Percentiles rank a stretch among this genome's conserved stretches.
Conservation (phyloP, 2,329 filamentous ascomycete species). For the Talaromyces sp. region DNA sequence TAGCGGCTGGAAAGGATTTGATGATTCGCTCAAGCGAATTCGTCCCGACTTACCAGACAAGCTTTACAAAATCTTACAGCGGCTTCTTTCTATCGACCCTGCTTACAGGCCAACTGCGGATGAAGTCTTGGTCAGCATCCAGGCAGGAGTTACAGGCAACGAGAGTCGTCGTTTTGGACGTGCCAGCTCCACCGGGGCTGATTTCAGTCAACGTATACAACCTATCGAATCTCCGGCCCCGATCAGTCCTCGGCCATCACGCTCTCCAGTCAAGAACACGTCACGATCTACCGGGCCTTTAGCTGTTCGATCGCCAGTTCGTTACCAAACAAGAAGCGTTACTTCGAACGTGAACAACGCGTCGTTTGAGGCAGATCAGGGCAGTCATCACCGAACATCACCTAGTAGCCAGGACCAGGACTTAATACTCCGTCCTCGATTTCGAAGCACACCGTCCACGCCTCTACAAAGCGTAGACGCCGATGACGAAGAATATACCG, state of each 20-base stretch:
- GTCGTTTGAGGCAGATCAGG: not conserved
- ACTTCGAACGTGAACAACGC: not conserved
- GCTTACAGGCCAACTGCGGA: constrained; percentile 74
- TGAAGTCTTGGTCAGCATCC: constrained; percentile 77
- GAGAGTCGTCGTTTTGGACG: constrained; percentile 41
- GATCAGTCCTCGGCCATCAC: constrained; percentile 26
- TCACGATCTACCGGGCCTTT: constrained; percentile 7
- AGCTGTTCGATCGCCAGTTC: constrained; percentile 10
- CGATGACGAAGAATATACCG: constrained; percentile 17
- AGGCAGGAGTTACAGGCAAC: constrained; percentile 57
- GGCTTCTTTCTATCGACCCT: constrained; percentile 73
- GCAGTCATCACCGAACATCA: constrained; percentile 17
- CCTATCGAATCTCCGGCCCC: constrained; percentile 37
- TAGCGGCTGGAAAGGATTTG: constrained; percentile 78
- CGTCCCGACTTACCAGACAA: constrained; percentile 80
- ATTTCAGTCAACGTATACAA: constrained; percentile 37
- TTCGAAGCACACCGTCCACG: constrained; percentile 25
- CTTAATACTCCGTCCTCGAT: constrained; percentile 32
- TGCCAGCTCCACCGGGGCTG: constrained; percentile 30
- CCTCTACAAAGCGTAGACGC: constrained; percentile 24
- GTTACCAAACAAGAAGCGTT: constrained; percentile 17
- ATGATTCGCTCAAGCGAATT: constrained; percentile 63
- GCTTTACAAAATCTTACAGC: constrained; percentile 79
- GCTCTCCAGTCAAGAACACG: constrained; percentile 23
- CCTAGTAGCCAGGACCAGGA: constrained; percentile 29